Base-by-base conservation (phyloP, 2,329 filamentous ascomycete genomes). In the Xylariaceae sp. region DNA sequence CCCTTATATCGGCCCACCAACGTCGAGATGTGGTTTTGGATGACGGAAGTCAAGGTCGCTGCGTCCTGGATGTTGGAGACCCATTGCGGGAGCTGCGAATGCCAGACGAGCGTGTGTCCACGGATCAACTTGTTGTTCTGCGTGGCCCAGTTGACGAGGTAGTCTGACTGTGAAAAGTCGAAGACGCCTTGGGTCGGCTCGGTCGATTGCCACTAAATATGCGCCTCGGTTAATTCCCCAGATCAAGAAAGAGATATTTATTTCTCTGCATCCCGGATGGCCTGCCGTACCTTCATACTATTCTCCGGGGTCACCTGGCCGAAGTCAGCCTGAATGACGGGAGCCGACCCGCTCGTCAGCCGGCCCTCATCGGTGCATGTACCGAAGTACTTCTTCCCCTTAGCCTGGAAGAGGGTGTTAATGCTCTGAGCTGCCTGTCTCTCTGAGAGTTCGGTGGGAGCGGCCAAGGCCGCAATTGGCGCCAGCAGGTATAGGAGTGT, bases 291-390 rank as follows among this genome's bases (percentile, higher is more conserved):
- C 55, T 61, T 61, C 59, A 61, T 85, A 65, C 76, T 81, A 74
- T 88, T 87, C 73, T 88, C 85, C 1, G 80, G 78, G 0, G 84
- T 86, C 19, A 88, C 73, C 66, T 83, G 79, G 18, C 84, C 83
- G 57, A 87, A 87, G 68, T 85, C 73, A 49, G 74, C 71, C 57
- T 77, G 76, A 67, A 87, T 80, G 63, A 85, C 76, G 54, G 75
- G 74, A n/a, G 75, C 75, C 54, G 77, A 80, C 59, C 72, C 74
- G 9, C 71, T 66, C 32, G 66, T 72, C 3, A 87, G 75, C 10
- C 72, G 75, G 56, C 71, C 72, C 63, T 79, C 73, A 63, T 87
- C 84, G 1, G 79, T 74, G 51, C 73, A 75, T 13, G 77, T 78
- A 59, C 85, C 86, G 51, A 79, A 81, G 71, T 87, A 88, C 59